Base-by-base conservation (phyloP, 768 basidiomycete genomes). In the Kwoniella newhampshirensis region DNA sequence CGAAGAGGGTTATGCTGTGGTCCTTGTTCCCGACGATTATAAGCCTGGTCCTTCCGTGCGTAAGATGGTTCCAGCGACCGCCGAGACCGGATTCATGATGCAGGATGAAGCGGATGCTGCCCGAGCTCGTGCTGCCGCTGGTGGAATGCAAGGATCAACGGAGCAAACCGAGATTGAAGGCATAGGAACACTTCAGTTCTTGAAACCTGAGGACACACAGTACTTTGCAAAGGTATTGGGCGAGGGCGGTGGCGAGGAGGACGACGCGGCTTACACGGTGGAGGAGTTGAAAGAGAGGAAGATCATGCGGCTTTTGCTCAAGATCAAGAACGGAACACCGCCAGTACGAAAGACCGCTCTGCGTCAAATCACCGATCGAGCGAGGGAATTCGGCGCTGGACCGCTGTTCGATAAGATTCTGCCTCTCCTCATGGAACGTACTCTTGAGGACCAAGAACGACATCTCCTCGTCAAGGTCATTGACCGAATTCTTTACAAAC, bases 201-300 rank as follows among this genome's bases (percentile, higher is more conserved):
- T 99, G 83, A 99, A 99, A 77, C 83, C 90, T 0, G 96, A 99
- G 78, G 96, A 99, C 66, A 91, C 93, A 1, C 87, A 93, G 74
- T 99, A 98, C 78, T 98, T 99, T 64, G 87, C 91, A 50, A 96
- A 97, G 77, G 92, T 97, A 59, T 75, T 76, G 13, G 75, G 75
- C 4, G 75, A 74, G 32, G 67, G 70, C n/a, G 72, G 73, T 20
- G 71, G 68, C 28, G 77, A 96, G 78, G 93, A 94, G 76, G 91
- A 97, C 67, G 96, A 98, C 78, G 88, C 87, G 1, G 85, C 88
- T 74, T 81, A 97, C 44, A 85, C 88, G 0, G 88, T 98, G 7
- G 96, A 98, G 47, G 96, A 99, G 80, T 88, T 98, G 85, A 99
- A 99, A 79, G 96, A 98, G 79, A 86, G 94, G 73, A 99, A 98